Evolutionary conservation across 2,329 filamentous ascomycete genomes (phyloP).

Genomic region (Apiospora pterosperma): DNA sequence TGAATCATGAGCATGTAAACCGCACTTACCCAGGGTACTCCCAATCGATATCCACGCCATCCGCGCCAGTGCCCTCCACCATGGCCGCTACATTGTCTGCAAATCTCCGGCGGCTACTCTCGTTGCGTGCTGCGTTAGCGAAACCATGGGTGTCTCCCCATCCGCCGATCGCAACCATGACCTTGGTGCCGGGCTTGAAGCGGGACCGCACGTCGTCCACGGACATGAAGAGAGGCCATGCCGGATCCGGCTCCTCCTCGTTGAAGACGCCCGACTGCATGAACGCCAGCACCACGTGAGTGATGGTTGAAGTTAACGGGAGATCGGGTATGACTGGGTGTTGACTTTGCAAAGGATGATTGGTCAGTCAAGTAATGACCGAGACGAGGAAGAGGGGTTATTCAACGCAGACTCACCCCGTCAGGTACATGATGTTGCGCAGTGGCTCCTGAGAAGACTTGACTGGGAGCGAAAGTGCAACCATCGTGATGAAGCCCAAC

Average conservation of each 20-base stretch:
- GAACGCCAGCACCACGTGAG: constrained; percentile 54
- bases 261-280: constrained; percentile 49
- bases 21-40: constrained; percentile 38
- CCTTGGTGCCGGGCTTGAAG: constrained; percentile 50
- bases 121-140: constrained; percentile 42
- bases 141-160: constrained; percentile 63
- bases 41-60: constrained; percentile 69
- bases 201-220: constrained; percentile 47
- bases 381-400: neutral
- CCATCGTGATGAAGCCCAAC: neutral
- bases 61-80: constrained; percentile 51
- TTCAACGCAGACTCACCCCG: constrained; percentile 18
- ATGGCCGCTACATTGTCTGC: constrained; percentile 56
- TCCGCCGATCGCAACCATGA: constrained; percentile 63
- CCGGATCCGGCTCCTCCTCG: constrained; percentile 36
- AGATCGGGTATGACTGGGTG: constrained; percentile 23
- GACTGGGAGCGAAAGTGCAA: neutral
- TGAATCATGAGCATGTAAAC: neutral
- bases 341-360: constrained; percentile 17
- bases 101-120: constrained; percentile 45
- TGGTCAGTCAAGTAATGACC: neutral
- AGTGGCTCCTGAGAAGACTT: constrained; percentile 1
- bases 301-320: constrained; percentile 37
- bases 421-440: constrained; percentile 31
- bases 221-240: constrained; percentile 49